Evolutionary conservation across 192 early-diverging fungal genomes (phyloP).

Genomic region (Powellomyces hirtus): DNA sequence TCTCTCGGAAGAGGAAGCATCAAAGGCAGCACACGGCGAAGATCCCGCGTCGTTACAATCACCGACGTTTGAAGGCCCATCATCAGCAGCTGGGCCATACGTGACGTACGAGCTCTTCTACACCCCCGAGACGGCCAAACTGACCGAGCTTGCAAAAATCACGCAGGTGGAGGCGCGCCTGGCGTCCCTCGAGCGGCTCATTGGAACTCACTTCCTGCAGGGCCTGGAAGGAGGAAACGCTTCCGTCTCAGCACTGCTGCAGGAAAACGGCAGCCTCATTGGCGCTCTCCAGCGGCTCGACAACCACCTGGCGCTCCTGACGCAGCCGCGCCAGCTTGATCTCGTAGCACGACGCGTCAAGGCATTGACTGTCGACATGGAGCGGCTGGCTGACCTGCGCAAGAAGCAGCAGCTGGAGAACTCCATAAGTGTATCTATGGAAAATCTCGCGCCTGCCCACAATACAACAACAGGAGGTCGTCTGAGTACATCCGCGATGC

Average conservation of each 20-base stretch:
- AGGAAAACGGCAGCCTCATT: conserved; percentile 40
- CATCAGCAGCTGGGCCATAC: neutral
- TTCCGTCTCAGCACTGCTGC: conserved; percentile 27
- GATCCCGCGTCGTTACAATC: neutral
- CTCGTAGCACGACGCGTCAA: conserved; percentile 60
- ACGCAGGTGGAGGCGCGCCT: conserved; percentile 67
- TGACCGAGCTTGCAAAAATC: conserved; percentile 54
- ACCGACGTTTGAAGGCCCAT: neutral
- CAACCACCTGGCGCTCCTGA: conserved; percentile 64
- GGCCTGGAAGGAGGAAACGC: conserved; percentile 42
- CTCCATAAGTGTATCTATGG: neutral
- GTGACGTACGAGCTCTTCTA: conserved; percentile 76
- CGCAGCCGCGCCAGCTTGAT: conserved; percentile 73
- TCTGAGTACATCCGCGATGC: neutral
- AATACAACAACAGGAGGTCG: neutral
- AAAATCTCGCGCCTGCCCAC: neutral
- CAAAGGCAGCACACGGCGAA: neutral
- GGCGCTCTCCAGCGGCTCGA: conserved; percentile 66
- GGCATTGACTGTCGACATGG: conserved; percentile 60
- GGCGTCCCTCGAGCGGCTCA: conserved; percentile 63
- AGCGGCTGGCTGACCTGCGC: conserved; percentile 64
- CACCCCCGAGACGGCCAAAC: conserved; percentile 58
- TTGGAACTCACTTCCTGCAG: conserved; percentile 66
- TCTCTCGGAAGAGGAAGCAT: conserved; percentile 6
- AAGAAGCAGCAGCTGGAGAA: conserved; percentile 43